phyloP scores from a whole-genome alignment of 805 yeast genomes.

The Dipodascus geniculatus region DNA sequence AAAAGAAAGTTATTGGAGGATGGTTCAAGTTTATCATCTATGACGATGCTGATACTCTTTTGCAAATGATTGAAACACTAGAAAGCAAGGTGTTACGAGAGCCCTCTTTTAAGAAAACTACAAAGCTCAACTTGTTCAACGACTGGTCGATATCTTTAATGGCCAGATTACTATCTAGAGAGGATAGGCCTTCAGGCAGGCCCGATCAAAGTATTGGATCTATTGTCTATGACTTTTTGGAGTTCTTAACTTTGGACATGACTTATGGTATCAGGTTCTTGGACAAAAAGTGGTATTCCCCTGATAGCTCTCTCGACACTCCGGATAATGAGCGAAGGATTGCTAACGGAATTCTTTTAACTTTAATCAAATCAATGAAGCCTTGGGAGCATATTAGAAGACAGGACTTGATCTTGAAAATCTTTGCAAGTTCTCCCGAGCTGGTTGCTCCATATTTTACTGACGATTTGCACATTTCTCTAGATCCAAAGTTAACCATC shows the following conservation, averaged over 20 bases:
- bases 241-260: constrained; percentile 36
- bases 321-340: constrained; percentile 20
- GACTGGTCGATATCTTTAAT: constrained; percentile 59
- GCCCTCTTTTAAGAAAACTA: constrained; percentile 44
- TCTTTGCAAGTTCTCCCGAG: constrained; percentile 51
- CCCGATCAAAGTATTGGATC: constrained; percentile 19
- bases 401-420: constrained; percentile 37
- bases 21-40: constrained; percentile 55
- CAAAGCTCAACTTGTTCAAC: constrained; percentile 66
- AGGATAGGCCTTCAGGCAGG: constrained; percentile 22
- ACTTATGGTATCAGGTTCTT: constrained; percentile 23
- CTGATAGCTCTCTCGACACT: constrained; percentile 6
- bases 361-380: constrained; percentile 50
- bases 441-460: constrained; percentile 53
- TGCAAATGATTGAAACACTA: constrained; percentile 35
- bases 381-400: constrained; percentile 74
- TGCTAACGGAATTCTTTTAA: constrained; percentile 56
- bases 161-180: constrained; percentile 38
- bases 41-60: constrained; percentile 38
- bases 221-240: constrained; percentile 34
- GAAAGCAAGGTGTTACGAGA: constrained; percentile 46
- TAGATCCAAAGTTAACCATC: constrained; percentile 69
- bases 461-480: constrained; percentile 26
- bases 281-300: constrained; percentile 23
- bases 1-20: constrained; percentile 46